Evolutionary conservation across 2,329 filamentous ascomycete genomes (phyloP), one percentile per base, ranked within the genome.

Genomic region (Pseudogymnoascus sp.): DNA sequence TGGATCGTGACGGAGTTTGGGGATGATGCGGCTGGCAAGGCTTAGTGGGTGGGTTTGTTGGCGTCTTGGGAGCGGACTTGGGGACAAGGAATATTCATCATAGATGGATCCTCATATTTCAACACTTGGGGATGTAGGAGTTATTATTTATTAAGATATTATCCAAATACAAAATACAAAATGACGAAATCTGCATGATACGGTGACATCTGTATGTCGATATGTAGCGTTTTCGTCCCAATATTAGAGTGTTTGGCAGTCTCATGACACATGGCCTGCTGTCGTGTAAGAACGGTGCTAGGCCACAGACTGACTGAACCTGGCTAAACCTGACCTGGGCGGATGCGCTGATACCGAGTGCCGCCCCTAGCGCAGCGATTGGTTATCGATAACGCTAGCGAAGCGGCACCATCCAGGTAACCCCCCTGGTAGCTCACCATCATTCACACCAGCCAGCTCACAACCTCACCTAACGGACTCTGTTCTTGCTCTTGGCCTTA

Each of bases 1-100:
- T 97, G 92, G 92, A 81, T 97, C 50, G 88, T 96, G 9, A 80
- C 86, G 38, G 90, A 96, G 76, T 96, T 83, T 78, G 83, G 71
- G 40, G 79, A 82, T 67, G 79, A 70, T 57, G 28, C 28, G 28
- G 50, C n/a, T 35, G 28, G 50, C 35, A 57, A 57, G 17, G 50
- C 28, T 57, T 57, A 57, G 28, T 57, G 10, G n/a, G 50, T 33
- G 50, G 50, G 50, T 57, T 57, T 57, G 17, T 28, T 35, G 50
- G 50, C 50, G 50, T 57, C n/a, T 21, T 33, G 50, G 28, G 50
- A 57, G 28, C 50, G 50, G 11, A 6, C 23, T 13, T 33, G 50
- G 50, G 28, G 50, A 57, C 28, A 57, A 35, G 26, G 28, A 21
- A 57, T 4, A 57, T 57, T 57, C 50, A 33, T 33, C 28, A 57